Base-by-base conservation (phyloP, 2,329 filamentous ascomycete species). In the Knufia petricola region DNA sequence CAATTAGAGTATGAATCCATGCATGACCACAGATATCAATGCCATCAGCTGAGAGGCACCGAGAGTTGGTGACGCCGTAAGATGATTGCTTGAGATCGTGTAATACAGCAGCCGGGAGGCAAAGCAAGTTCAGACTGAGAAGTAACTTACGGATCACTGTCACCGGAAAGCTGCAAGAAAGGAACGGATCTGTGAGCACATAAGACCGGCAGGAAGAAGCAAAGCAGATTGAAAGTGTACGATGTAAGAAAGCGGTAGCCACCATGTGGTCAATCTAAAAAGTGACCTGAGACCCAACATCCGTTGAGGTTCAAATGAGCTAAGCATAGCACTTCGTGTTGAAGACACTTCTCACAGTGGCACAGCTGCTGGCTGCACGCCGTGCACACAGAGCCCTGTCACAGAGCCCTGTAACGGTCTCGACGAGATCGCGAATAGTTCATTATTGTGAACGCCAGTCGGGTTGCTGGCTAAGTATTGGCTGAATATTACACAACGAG, bases 1-100 rank as follows among this genome's bases (percentile, higher is more conserved):
- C 44, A 47, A 17, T 20, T 9, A 12, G 32, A n/a, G 23, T 38
- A 38, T 6, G 23, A n/a, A 26, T 39, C 44, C 44, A 47, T 47
- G n/a, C 32, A 39, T n/a, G 20, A 3, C 15, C 19, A 6, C 9
- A 19, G 20, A 21, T n/a, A n/a, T 19, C 21, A 21, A 19, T 17
- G 12, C 9, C 10, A 21, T 39, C 9, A 20, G 17, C 37, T 39
- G 9, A 21, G 37, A 12, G 3, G 9, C 4, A 21, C 12, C n/a
- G 21, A 21, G 13, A 13, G 4, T 28, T 6, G 12, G 26, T 28
- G 26, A 6, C 32, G 32, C 10, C 15, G 32, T 13, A 36, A n/a
- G 13, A n/a, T 36, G 6, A 8, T 36, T 13, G 9, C 7, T 4
- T n/a, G 32, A n/a, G 15, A 36, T 6, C 26, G 26, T n/a, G 32